phyloP scores from a whole-genome alignment of 441 rosid species.

The Daphne laureola region DNA sequence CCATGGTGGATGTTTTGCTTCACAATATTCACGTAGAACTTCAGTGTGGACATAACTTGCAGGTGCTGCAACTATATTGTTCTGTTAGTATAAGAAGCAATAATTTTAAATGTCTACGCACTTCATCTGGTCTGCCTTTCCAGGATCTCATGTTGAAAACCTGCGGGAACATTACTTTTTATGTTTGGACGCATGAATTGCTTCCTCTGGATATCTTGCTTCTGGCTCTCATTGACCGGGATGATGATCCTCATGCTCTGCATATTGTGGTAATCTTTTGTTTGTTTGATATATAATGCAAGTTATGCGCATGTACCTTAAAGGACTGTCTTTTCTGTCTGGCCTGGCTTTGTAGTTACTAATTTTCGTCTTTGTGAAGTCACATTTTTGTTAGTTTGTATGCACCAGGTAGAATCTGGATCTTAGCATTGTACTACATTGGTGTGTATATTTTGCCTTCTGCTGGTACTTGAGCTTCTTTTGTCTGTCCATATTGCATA shows the following conservation, averaged over 20 bases:
- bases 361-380: too few relatives aligned
- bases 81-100: slow-evolving; percentile 13
- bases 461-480: too few relatives aligned
- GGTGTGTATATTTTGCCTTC: too few relatives aligned
- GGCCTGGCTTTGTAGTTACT: too few relatives aligned
- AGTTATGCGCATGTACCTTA: not conserved
- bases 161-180: slow-evolving; percentile 63
- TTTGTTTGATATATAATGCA: slow-evolving; percentile 9
- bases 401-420: too few relatives aligned
- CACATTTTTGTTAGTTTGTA: too few relatives aligned
- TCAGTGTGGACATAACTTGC: slow-evolving; percentile 60
- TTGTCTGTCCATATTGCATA: too few relatives aligned
- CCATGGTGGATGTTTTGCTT: slow-evolving; percentile 93
- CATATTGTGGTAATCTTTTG: slow-evolving; percentile 67
- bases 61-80: slow-evolving; percentile 38
- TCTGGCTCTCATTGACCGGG: slow-evolving; percentile 89
- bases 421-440: too few relatives aligned
- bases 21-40: slow-evolving; percentile 74
- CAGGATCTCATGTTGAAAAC: slow-evolving; percentile 66
- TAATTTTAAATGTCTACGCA: slow-evolving; percentile 5
- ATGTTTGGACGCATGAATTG: slow-evolving; percentile 86
- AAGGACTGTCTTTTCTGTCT: too few relatives aligned
- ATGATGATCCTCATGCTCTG: slow-evolving; percentile 92
- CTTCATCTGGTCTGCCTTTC: slow-evolving; percentile 8
- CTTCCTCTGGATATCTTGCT: slow-evolving; percentile 94